phyloP scores from a whole-genome alignment of 1,284 basidiomycete species.

The Apiotrichum mycotoxinovorans region DNA sequence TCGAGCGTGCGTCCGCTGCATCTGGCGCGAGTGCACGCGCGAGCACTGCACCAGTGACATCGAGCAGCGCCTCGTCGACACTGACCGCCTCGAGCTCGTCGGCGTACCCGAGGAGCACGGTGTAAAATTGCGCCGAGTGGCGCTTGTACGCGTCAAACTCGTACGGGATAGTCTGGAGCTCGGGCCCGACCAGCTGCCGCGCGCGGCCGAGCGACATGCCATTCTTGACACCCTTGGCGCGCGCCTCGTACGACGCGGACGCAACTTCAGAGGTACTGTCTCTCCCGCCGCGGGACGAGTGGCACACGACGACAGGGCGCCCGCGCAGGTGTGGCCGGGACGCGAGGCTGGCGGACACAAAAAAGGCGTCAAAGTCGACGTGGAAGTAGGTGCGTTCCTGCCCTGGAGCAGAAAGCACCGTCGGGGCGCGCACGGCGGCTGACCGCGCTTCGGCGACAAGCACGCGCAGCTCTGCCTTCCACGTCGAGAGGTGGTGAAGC shows the following conservation, averaged over 20 bases:
- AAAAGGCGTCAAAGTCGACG: constrained; percentile 96
- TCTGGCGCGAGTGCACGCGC: constrained; percentile 43
- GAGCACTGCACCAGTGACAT: constrained; percentile 67
- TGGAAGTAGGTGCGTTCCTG: constrained; percentile 75
- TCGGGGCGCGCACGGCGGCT: constrained; percentile 14
- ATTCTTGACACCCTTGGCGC: constrained; percentile 80
- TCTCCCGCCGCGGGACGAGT: constrained; percentile 65
- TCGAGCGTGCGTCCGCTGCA: constrained; percentile 19
- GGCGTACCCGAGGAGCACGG: constrained; percentile 79
- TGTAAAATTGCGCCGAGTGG: constrained; percentile 81
- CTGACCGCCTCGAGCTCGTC: constrained; percentile 93
- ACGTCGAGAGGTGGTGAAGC: constrained; percentile 83
- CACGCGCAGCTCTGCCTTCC: constrained; percentile 83
- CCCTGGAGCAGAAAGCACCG: constrained; percentile 12
- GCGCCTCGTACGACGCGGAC: constrained; percentile 88
- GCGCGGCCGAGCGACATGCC: constrained; percentile 94
- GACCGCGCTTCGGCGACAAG: constrained; percentile 73
- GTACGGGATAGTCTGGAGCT: constrained; percentile 67
- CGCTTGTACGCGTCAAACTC: constrained; percentile 68
- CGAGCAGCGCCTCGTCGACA: constrained; percentile 91
- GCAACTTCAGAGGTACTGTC: constrained; percentile 91
- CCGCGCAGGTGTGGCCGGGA: constrained; percentile 73
- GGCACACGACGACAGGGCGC: constrained; percentile 89
- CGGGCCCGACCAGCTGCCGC: constrained; percentile 63
- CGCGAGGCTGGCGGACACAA: constrained; percentile 82